Conservation (phyloP, 495 filamentous ascomycete genomes). For the Aspergillus mulundensis region DNA sequence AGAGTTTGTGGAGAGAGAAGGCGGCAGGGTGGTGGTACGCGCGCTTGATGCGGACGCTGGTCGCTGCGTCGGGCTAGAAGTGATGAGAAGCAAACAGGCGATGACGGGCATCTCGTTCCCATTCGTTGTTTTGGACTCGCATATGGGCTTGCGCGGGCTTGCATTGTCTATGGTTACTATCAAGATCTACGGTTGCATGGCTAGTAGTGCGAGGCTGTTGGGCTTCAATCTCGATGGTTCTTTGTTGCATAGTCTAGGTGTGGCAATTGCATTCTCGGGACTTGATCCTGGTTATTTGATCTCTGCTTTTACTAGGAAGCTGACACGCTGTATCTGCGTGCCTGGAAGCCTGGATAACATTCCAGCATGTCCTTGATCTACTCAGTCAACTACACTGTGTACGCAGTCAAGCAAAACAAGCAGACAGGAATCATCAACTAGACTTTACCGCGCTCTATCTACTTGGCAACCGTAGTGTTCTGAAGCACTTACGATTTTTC, state of each 20-base stretch:
- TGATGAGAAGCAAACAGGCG: neutral
- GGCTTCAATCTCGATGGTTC: neutral
- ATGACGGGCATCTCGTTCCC: neutral
- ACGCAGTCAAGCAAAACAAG: neutral
- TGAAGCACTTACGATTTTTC: too few relatives aligned
- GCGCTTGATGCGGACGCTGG: conserved; percentile 10
- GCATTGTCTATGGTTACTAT: neutral
- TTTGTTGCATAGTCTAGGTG: neutral
- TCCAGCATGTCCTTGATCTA: neutral
- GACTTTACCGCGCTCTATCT: too few relatives aligned
- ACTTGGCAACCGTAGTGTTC: neutral
- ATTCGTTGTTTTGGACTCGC: neutral
- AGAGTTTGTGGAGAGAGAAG: neutral
- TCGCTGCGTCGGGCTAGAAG: conserved; percentile 6
- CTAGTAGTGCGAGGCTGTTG: neutral
- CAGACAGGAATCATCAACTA: neutral
- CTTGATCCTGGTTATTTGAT: neutral
- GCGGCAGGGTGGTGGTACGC: neutral
- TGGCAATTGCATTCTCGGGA: conserved; percentile 2
- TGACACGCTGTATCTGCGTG: neutral
- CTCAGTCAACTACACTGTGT: neutral
- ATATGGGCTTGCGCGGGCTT: neutral
- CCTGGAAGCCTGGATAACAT: neutral
- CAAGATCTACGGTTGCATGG: neutral
- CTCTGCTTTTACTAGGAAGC: neutral